Evolutionary conservation across 2,329 filamentous ascomycete genomes (phyloP), one percentile per base, ranked within the genome.

Genomic region (Cordyceps cateniannulata): DNA sequence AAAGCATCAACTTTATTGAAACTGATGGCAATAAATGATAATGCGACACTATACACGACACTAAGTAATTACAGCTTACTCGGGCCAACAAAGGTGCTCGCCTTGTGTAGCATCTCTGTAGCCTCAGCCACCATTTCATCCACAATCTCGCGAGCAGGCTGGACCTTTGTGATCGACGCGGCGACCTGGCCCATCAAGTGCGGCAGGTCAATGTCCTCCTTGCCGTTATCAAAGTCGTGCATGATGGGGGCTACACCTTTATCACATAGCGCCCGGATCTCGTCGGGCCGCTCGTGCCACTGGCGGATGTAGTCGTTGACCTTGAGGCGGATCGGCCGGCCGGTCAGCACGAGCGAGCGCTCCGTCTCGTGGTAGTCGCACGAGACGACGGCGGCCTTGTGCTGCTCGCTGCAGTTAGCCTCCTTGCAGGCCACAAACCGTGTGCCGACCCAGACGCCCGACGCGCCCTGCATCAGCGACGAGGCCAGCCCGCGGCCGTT

Each of bases 141-240:
- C n/a, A 98, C 86, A 77, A 98, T 96, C 65, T 87, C 82, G 50
- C 78, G 83, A 0, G 93, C 93, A 0, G 93, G 91, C 78, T 95
- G 86, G 62, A 97, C 85, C 66, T 87, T 85, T 32, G 77, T 74
- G 61, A 97, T 90, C 0, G 87, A 82, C 2, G 89, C 93, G 0
- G 91, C 90, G 7, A 97, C 93, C 77, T 96, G 91, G 1, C 93
- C 93, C 93, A 97, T 97, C 69, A 97, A 71, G 74, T 93, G 92
- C 16, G 93, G 93, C 60, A 89, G 78, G 70, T 97, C 93, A 14
- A 96, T 78, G 45, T 96, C 91, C 35, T 53, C 51, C 22, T 53
- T 53, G 60, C 88, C 89, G 58, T 91, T 81, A 54, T 96, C 90
- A 69, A 96, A 79, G 71, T 98, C 93, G 69, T 90, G 81, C 75